Evolutionary conservation across 164 flowering plant species (phyloP).

Genomic region (Warburgia ugandensis): DNA sequence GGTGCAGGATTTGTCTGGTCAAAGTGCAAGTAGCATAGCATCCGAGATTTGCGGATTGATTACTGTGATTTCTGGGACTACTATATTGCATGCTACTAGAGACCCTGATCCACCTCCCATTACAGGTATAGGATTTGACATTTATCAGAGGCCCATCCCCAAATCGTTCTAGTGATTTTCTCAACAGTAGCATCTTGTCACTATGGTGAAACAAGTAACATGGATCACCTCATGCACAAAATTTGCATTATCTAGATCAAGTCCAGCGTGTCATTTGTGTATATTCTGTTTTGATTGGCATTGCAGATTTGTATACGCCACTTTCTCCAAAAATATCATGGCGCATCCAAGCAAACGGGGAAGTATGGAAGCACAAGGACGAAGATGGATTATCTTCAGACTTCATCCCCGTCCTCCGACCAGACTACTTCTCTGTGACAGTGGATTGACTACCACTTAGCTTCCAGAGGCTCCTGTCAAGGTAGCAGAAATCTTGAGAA

Average conservation of each 20-base stretch:
- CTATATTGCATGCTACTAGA: slow-evolving; percentile 76
- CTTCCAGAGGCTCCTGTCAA: no score
- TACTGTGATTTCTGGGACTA: slow-evolving; percentile 79
- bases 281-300: no score
- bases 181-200: no score
- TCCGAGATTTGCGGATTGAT: slow-evolving; percentile 86
- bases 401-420: slow-evolving; percentile 46
- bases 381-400: slow-evolving; percentile 45
- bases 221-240: no score
- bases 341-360: slow-evolving; percentile 66
- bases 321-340: slow-evolving; percentile 74
- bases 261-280: no score
- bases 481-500: no score
- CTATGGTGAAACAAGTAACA: no score
- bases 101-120: slow-evolving; percentile 70
- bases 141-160: no score
- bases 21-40: slow-evolving; percentile 72
- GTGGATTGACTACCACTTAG: no score
- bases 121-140: no score
- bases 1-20: slow-evolving; percentile 79
- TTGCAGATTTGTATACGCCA: slow-evolving; percentile 63
- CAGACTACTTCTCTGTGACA: slow-evolving; percentile 59
- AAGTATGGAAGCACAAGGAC: slow-evolving; percentile 68
- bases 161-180: no score
- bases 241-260: no score